Base-by-base conservation (phyloP, 1,139 yeast species). In the Yamadazyma mexicana region DNA sequence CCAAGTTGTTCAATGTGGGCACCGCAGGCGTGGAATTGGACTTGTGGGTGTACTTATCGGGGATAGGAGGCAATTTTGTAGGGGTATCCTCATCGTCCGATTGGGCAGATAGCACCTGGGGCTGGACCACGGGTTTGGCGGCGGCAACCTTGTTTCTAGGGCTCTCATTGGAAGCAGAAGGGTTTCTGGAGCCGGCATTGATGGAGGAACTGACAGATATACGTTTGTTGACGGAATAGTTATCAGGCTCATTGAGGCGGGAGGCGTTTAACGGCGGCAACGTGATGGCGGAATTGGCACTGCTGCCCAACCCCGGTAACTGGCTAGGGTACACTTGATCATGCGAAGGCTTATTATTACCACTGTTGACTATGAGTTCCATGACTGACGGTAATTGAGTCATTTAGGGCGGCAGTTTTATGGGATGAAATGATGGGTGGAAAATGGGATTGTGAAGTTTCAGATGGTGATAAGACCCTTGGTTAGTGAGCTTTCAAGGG, bases 351-450 rank as follows among this genome's bases (percentile, higher is more conserved):
- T 24, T 23, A 12, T 32, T 23, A 12, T 32, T 20, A 22, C 28
- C 32, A 15, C 22, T 33, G 10, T 40, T 42, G 28, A 45, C 38
- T 17, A 51, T 50, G 23, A 51, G 31, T 42, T 54, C 56, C 30
- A 51, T 51, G 17, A 54, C 56, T 10, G 58, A 49, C 4, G 58
- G 58, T 37, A 54, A 43, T 39, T 49, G 57, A 4, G 57, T 51
- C 57, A 54, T 54, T n/a, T n/a, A n/a, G n/a, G n/a, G n/a, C n/a
- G n/a, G n/a, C n/a, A n/a, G n/a, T n/a, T n/a, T 24, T 20, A 11
- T 8, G 33, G 16, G 28, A 20, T 31, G 34, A 32, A 26, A 23
- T 3, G 17, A 31, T 23, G 12, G 18, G 12, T 16, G n/a, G 36
- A 17, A 16, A 15, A 16, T 17, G 32, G 36, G 23, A 16, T 10